Evolutionary conservation across 371 early-diverging fungal genomes (phyloP).

Genomic region (Rhizopus microsporus): DNA sequence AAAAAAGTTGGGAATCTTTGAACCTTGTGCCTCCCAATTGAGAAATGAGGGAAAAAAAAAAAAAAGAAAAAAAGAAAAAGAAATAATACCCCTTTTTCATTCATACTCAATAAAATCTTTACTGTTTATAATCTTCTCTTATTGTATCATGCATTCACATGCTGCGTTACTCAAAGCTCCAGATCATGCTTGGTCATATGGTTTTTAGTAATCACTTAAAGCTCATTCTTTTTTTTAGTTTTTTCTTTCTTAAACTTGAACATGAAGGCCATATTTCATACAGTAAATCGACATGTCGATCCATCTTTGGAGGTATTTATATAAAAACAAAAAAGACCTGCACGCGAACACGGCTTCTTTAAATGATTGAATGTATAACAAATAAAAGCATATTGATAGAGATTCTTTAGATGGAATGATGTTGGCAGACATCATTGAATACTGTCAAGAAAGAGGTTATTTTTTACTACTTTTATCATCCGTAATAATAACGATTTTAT

Average conservation of each 20-base stretch:
- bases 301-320: conserved; percentile 35
- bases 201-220: not conserved
- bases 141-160: too few relatives aligned
- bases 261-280: conserved; percentile 31
- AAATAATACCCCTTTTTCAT: too few relatives aligned
- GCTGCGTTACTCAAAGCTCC: too few relatives aligned
- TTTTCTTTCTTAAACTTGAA: not conserved
- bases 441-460: conserved; percentile 75
- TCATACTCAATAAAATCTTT: too few relatives aligned
- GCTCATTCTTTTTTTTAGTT: conserved; percentile 2
- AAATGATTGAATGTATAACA: conserved; percentile 3
- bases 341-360: not conserved
- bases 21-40: not conserved
- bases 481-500: conserved; percentile 1
- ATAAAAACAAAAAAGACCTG: not conserved
- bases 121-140: too few relatives aligned
- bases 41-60: not conserved
- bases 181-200: too few relatives aligned
- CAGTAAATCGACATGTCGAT: conserved; percentile 39
- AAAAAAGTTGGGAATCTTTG: conserved; percentile 5
- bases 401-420: conserved; percentile 55
- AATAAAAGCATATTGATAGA: conserved; percentile 22
- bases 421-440: conserved; percentile 70
- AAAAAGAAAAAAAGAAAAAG: too few relatives aligned
- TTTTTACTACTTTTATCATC: not conserved